Conservation (phyloP, 192 early-diverging fungal species). For the Coemansia sp. region DNA sequence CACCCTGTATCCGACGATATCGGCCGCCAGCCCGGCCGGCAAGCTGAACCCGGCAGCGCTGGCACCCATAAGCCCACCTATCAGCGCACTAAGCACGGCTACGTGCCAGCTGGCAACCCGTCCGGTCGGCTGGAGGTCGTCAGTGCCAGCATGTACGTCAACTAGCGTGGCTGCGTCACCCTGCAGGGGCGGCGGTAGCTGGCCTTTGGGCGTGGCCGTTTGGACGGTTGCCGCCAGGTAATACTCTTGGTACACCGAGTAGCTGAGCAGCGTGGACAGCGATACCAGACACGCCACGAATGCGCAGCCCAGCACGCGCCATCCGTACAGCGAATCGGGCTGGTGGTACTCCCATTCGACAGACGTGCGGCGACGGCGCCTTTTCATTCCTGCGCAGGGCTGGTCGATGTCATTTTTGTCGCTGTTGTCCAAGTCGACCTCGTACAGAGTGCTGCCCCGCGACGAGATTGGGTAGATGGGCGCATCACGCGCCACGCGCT, state of each 20-base stretch:
- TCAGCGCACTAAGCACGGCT: slow-evolving; percentile 20
- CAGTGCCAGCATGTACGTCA: neutral
- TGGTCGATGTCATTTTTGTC: neutral
- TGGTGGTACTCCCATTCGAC: slow-evolving; percentile 39
- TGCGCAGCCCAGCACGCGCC: slow-evolving; percentile 32
- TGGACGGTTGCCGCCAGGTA: slow-evolving; percentile 7
- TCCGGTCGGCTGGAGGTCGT: neutral
- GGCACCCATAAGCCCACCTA: slow-evolving; percentile 32
- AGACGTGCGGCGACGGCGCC: neutral
- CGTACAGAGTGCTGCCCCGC: slow-evolving; percentile 11
- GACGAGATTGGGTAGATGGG: slow-evolving; percentile 7
- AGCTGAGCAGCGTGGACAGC: slow-evolving; percentile 35
- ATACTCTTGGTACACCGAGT: slow-evolving; percentile 38
- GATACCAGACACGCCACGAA: slow-evolving; percentile 24
- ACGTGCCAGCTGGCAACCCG: neutral
- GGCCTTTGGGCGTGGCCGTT: neutral
- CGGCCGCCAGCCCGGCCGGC: slow-evolving; percentile 25
- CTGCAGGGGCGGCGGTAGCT: neutral
- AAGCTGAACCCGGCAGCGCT: slow-evolving; percentile 20
- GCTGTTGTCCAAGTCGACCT: slow-evolving; percentile 16
- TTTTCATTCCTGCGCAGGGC: neutral
- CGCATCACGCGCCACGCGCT: neutral
- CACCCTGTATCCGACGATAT: slow-evolving; percentile 11
- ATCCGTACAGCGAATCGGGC: slow-evolving; percentile 13
- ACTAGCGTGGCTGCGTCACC: neutral